A percentile compares a stretch with the other conserved stretches of the same genome.
Evolutionary conservation across 805 yeast genomes (phyloP).

Genomic region (Clavispora fructus): DNA sequence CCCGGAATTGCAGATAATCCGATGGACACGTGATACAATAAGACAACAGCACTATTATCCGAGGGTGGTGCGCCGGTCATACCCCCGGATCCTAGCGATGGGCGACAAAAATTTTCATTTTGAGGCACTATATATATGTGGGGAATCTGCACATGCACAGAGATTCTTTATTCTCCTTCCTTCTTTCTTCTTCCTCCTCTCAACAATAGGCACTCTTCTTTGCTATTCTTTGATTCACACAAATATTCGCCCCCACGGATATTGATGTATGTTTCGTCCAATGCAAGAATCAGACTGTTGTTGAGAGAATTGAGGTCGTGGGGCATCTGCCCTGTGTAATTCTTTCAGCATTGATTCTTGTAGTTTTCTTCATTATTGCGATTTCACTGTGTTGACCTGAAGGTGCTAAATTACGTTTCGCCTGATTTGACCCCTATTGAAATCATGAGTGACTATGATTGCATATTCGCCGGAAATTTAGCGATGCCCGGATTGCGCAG

Average conservation of each 20-base stretch:
- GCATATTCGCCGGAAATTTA: neutral
- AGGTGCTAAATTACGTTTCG: too few relatives aligned
- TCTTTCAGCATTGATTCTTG: neutral
- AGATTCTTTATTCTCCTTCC: conserved; percentile 7
- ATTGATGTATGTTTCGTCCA: conserved; percentile 10
- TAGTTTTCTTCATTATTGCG: neutral
- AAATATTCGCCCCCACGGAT: conserved; percentile 10
- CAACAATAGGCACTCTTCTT: conserved; percentile 20
- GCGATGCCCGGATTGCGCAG: neutral
- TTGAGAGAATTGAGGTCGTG: conserved; percentile 8
- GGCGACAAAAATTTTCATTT: conserved; percentile 4
- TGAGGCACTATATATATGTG: conserved; percentile 10
- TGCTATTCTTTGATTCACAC: conserved; percentile 17
- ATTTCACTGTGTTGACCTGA: neutral
- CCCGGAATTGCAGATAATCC: conserved; percentile 2
- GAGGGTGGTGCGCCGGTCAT: neutral
- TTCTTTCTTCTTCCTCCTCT: conserved; percentile 35
- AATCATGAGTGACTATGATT: neutral
- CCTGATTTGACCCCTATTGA: too few relatives aligned
- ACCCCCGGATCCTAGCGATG: conserved; percentile 2
- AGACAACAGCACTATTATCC: neutral
- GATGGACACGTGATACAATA: neutral
- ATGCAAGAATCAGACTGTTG: conserved; percentile 7
- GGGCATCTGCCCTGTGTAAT: neutral
- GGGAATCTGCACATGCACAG: conserved; percentile 5